phyloP scores from a whole-genome alignment of 345 rosid species.

The Abelmoschus esculentus region DNA sequence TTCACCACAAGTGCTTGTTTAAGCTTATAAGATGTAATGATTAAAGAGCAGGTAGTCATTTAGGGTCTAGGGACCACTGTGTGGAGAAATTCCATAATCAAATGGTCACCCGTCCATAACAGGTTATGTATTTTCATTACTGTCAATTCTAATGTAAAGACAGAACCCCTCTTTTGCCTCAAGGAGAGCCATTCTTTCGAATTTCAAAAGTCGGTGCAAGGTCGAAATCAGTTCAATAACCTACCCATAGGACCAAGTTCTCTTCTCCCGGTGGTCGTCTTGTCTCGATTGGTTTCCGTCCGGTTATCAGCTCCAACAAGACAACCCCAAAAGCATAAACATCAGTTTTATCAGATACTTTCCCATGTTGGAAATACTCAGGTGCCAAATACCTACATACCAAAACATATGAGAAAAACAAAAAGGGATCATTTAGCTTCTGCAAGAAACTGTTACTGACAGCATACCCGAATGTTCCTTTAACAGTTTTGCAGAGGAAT shows the following conservation, averaged over 20 bases:
- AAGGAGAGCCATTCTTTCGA: slow-evolving; percentile 15
- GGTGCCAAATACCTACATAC: slow-evolving; percentile 78
- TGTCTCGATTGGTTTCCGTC: slow-evolving; percentile 85
- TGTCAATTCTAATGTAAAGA: slow-evolving; percentile 9
- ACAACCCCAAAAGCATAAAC: slow-evolving; percentile 96
- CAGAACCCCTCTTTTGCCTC: background rate
- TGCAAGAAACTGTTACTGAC: background rate
- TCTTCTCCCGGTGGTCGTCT: slow-evolving; percentile 80
- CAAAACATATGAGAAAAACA: background rate
- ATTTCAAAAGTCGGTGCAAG: slow-evolving; percentile 18
- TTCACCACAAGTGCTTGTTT: slow-evolving; percentile 1
- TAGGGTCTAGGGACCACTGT: background rate
- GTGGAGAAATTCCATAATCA: slow-evolving; percentile 8
- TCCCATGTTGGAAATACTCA: slow-evolving; percentile 96
- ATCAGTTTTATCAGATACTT: slow-evolving; percentile 88
- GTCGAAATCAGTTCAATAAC: slow-evolving; percentile 23
- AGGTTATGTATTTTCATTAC: background rate
- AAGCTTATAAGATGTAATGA: background rate
- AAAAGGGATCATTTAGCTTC: background rate
- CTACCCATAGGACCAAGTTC: slow-evolving; percentile 89
- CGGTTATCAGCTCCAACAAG: slow-evolving; percentile 73
- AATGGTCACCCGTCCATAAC: slow-evolving; percentile 9
- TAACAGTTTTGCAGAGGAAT: slow-evolving; percentile 92
- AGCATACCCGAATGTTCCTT: slow-evolving; percentile 93
- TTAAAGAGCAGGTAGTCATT: background rate